Evolutionary conservation across 495 filamentous ascomycete genomes (phyloP), one percentile per base, ranked within the genome.

Genomic region (Neurospora sp.): DNA sequence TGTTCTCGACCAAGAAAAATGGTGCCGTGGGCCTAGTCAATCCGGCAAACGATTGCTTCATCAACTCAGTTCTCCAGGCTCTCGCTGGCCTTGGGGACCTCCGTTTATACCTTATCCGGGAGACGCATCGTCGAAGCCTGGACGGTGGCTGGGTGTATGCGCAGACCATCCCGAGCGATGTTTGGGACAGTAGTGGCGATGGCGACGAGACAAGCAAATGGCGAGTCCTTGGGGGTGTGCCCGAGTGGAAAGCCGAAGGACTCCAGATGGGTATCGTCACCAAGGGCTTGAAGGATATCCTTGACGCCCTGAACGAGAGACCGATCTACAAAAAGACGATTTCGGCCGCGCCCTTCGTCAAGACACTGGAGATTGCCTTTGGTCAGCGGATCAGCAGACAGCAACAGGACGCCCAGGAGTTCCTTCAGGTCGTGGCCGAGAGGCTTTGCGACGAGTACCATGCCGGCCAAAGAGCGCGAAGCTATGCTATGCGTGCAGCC

Each of bases 401-500:
- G 73, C 96, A 99, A 79, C 96, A 99, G 81, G 96, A 99, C 83
- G 96, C 96, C n/a, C 96, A 99, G 78, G 96, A 99, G 79, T 96
- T 99, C 72, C 77, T 99, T 70, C 96, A 99, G 81, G 88, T 98
- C 68, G 90, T 99, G 22, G 90, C 93, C 5, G 96, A 99, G 82
- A 87, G 94, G 61, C 85, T 99, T 41, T 92, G 91, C 61, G 94
- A 98, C 76, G 96, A 99, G 81, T 95, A 98, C 76, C 90, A 97
- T 79, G 93, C 93, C 12, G 94, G 93, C 41, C 85, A 86, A 42
- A 86, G 90, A 75, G 94, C 92, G 14, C 84, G 94, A 70, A 82
- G 83, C 74, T 77, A 83, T 40, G 83, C 84, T 3, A 53, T 14
- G 27, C 53, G 27, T 65, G 53, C 27, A 37, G 53, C 53, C 27